Conservation (phyloP, 805 yeast species). For the Pichia pseudocactophila region DNA sequence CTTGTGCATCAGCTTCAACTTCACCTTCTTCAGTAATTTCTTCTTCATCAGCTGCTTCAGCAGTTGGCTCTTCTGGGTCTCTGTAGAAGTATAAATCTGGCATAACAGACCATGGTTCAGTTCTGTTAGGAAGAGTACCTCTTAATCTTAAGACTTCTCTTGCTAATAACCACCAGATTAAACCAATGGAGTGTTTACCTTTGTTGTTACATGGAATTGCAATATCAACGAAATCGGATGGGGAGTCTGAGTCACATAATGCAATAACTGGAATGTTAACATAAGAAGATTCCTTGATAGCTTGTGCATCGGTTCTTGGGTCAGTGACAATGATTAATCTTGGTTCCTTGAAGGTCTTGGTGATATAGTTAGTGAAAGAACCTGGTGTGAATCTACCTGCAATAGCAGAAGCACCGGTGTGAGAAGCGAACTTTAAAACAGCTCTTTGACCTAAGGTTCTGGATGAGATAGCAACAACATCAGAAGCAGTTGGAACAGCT, state of each 20-base stretch:
- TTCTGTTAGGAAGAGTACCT: conserved; percentile 94
- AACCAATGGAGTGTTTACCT: conserved; percentile 99
- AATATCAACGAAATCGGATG: conserved; percentile 97
- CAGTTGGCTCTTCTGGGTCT: conserved; percentile 99
- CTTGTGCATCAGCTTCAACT: conserved; percentile 52
- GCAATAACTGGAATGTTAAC: conserved; percentile 99
- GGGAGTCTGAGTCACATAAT: conserved; percentile 96
- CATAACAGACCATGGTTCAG: conserved; percentile 97
- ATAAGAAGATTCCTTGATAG: conserved; percentile 99
- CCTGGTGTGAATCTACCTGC: conserved; percentile 99
- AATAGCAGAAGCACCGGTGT: conserved; percentile 99
- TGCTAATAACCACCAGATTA: conserved; percentile 98
- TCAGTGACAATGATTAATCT: conserved; percentile 98
- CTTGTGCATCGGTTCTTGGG: conserved; percentile 99
- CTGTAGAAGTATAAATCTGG: conserved; percentile 99
- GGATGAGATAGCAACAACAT: conserved; percentile 97
- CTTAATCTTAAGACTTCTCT: conserved; percentile 99
- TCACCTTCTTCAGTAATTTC: conserved; percentile 56
- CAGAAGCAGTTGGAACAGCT: conserved; percentile 97
- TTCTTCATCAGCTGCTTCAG: conserved; percentile 52
- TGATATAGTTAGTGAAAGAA: conserved; percentile 99
- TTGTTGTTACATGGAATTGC: conserved; percentile 99
- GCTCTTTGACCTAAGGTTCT: conserved; percentile 99
- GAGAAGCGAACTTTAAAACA: conserved; percentile 97
- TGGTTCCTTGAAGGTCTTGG: conserved; percentile 99